These are phyloP conservation scores for Microbotryomycetes sp. DNA, from an alignment of 1,284 basidiomycete species.

Conservation along the genomic window DNA sequence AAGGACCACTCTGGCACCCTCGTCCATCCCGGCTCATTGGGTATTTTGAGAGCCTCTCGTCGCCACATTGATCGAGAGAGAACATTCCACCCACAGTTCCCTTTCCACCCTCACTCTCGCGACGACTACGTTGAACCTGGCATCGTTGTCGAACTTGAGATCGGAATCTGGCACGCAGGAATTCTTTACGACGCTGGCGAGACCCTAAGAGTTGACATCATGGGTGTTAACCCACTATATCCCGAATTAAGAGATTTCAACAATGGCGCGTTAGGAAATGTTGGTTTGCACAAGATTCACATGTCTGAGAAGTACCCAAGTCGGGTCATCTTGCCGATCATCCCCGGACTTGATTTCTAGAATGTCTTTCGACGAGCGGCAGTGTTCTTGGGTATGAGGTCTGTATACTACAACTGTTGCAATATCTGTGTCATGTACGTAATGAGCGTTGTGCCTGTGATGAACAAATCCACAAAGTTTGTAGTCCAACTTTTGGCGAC, in stretches of 20 bases:
- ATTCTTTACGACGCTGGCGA: slow-evolving; percentile 36
- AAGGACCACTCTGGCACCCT: slow-evolving; percentile 14
- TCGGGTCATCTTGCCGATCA: slow-evolving; percentile 10
- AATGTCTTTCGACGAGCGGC: background rate
- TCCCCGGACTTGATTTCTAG: background rate
- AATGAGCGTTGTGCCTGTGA: too few relatives aligned
- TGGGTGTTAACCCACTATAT: slow-evolving; percentile 13
- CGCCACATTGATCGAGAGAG: slow-evolving; percentile 16
- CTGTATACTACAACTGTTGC: too few relatives aligned
- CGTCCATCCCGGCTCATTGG: slow-evolving; percentile 32
- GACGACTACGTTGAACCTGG: slow-evolving; percentile 31
- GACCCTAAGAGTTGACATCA: slow-evolving; percentile 18
- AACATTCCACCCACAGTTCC: slow-evolving; percentile 8
- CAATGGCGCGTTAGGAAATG: slow-evolving; percentile 16
- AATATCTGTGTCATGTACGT: too few relatives aligned
- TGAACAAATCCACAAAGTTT: too few relatives aligned
- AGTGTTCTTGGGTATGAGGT: background rate
- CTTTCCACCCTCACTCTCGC: slow-evolving; percentile 22
- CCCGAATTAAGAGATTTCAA: slow-evolving; percentile 7
- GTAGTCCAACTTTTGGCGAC: too few relatives aligned
- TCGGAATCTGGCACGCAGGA: slow-evolving; percentile 38
- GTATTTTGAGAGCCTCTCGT: slow-evolving; percentile 37
- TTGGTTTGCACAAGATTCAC: slow-evolving; percentile 6
- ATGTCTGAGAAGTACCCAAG: slow-evolving; percentile 6
- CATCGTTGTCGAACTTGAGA: slow-evolving; percentile 34